Conservation (phyloP, 2,329 filamentous ascomycete species). For the Penicillium hesseltinei region DNA sequence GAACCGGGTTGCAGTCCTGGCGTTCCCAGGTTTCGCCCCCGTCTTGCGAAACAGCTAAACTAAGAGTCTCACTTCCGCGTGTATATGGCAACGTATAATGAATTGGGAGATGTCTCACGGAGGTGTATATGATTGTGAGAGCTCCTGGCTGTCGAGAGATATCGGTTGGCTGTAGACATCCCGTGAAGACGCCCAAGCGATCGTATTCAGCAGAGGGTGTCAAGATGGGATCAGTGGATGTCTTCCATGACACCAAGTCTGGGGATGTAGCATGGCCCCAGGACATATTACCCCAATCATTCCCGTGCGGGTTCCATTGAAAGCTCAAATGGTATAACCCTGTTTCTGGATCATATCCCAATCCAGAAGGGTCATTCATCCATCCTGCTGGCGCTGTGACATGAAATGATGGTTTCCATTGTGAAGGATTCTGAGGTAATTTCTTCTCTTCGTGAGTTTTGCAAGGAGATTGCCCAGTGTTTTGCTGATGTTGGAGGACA, state of each 20-base stretch:
- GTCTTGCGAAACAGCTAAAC: conserved; percentile 40
- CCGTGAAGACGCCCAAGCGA: conserved; percentile 43
- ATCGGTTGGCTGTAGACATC: conserved; percentile 36
- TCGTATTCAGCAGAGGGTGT: conserved; percentile 40
- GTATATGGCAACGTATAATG: conserved; percentile 43
- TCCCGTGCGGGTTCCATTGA: conserved; percentile 45
- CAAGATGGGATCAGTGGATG: conserved; percentile 29
- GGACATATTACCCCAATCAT: conserved; percentile 44
- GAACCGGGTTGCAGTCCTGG: conserved; percentile 37
- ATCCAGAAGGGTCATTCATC: conserved; percentile 48
- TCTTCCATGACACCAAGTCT: conserved; percentile 42
- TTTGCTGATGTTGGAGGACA: background rate
- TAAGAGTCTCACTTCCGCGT: conserved; percentile 38
- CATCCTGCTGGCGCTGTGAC: conserved; percentile 41
- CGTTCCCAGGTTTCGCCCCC: conserved; percentile 41
- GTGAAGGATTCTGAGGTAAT: background rate
- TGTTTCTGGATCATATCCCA: conserved; percentile 41
- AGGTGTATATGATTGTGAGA: conserved; percentile 43
- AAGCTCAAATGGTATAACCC: conserved; percentile 44
- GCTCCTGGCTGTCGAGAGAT: conserved; percentile 25
- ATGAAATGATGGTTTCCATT: conserved; percentile 37
- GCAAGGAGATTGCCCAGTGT: background rate
- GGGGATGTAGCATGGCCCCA: conserved; percentile 43
- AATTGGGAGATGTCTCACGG: conserved; percentile 41
- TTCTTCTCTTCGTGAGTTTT: background rate